Evolutionary conservation across 2,329 filamentous ascomycete genomes (phyloP), one percentile per base, ranked within the genome.

Genomic region (Nemania serpens): DNA sequence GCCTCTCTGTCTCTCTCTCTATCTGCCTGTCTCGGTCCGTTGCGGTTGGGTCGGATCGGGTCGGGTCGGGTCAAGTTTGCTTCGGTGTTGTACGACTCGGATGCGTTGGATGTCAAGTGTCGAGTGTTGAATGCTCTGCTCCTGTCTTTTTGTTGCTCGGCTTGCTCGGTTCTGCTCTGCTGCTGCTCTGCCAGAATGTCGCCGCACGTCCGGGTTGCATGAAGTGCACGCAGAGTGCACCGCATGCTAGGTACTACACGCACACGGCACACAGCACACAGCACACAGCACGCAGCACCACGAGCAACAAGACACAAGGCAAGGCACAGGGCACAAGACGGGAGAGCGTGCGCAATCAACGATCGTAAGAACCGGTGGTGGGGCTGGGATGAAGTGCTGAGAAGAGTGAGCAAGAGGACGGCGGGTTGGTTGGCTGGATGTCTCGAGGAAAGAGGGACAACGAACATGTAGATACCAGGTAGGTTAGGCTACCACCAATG

Each of bases 321-420:
- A 29, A 29, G 25, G 25, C 25, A 29, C 25, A 29, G 7, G 25
- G 29, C 18, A 50, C 34, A 29, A 45, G 37, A 37, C 50, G 43
- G 25, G 34, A 45, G 45, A 13, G 47, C 22, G 25, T 18, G 37
- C 50, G 3, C 46, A 45, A 6, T n/a, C 18, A 3, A 22, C 41
- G n/a, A 55, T 58, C 54, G 58, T 58, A 61, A 52, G 50, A 55
- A 42, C 46, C 61, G 61, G 58, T 51, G 52, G 58, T 55, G 58
- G 55, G 55, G 58, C 39, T 50, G 37, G 57, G 18, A 55, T 46
- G 39, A 17, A 46, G 25, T 46, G 51, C 46, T 36, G 50, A 45
- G 43, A 42, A 11, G 34, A 20, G n/a, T 36, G 22, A 42, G 37
- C 48, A 48, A 18, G 10, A 52, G 53, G 50, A 50, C 49, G n/a